Evolutionary conservation across 2,329 filamentous ascomycete species (phyloP).

Genomic region (Clarireedia homoeocarpa): DNA sequence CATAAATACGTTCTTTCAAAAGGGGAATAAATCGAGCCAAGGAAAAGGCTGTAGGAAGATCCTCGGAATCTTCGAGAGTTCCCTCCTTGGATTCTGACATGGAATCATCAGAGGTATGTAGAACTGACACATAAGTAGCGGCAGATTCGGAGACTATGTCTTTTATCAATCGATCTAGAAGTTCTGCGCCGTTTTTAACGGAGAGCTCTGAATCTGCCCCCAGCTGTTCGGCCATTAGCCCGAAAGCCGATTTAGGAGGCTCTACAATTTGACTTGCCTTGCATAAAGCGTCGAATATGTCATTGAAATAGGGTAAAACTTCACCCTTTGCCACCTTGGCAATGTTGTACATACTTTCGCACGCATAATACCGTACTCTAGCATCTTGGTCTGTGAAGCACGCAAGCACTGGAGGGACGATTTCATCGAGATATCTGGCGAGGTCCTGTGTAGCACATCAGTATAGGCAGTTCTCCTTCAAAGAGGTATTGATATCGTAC

Average conservation of each 20-base stretch:
- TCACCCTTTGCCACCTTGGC: conserved; percentile 98
- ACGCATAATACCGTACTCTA: conserved; percentile 93
- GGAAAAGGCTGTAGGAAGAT: conserved; percentile 83
- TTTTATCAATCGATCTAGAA: conserved; percentile 89
- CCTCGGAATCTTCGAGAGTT: conserved; percentile 34
- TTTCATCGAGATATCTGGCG: conserved; percentile 82
- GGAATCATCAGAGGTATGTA: conserved; percentile 55
- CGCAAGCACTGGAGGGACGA: conserved; percentile 91
- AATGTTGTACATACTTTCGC: conserved; percentile 99
- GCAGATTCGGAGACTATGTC: conserved; percentile 95
- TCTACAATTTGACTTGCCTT: conserved; percentile 52
- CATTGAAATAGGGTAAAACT: conserved; percentile 94
- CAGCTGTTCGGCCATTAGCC: conserved; percentile 47
- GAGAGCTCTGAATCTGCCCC: conserved; percentile 93
- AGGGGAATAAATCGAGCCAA: conserved; percentile 85
- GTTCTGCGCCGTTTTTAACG: conserved; percentile 94
- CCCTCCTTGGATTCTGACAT: conserved; percentile 42
- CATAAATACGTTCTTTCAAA: conserved; percentile 87
- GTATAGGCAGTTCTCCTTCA: conserved; percentile 4
- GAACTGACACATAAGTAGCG: conserved; percentile 84
- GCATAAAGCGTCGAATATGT: conserved; percentile 94
- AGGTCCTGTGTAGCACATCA: conserved; percentile 56
- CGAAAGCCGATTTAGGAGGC: background rate
- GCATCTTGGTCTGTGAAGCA: conserved; percentile 99
- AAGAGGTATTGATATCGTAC: conserved; percentile 40